A percentile compares a stretch with the other conserved stretches of the same genome.
Evolutionary conservation across 23 red algal genomes (phyloP).

Genomic region (Gracilaria domingensis): DNA sequence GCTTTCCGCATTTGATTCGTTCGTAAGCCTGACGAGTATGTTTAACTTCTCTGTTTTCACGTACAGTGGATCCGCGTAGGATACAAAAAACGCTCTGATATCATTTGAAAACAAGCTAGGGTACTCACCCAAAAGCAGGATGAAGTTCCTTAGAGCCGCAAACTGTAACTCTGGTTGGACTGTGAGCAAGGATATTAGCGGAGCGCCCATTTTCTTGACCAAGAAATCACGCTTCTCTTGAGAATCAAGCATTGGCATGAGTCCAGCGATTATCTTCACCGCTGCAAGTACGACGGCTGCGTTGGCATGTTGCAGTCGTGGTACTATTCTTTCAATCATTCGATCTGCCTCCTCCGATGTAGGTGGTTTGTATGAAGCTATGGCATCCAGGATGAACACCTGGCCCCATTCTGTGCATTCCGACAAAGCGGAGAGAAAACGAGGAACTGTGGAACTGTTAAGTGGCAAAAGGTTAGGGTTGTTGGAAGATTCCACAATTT

Average conservation of each 20-base stretch:
- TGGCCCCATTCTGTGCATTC: constrained; percentile 99
- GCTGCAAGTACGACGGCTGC: constrained; percentile 86
- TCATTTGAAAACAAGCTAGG: constrained; percentile 60
- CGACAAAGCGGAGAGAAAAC: constrained; percentile 78
- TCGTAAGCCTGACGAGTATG: constrained; percentile 73
- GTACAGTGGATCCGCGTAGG: constrained; percentile 93
- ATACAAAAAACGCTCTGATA: constrained; percentile 85
- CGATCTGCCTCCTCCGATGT: constrained; percentile 73
- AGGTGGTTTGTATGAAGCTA: constrained; percentile 80
- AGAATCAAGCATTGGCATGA: constrained; percentile 42
- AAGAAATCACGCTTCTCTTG: constrained; percentile 60
- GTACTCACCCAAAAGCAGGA: constrained; percentile 40
- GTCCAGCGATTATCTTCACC: constrained; percentile 61
- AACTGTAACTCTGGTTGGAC: constrained; percentile 80
- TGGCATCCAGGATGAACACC: constrained; percentile 88
- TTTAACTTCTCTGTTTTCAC: constrained; percentile 95
- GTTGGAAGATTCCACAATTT: constrained; percentile 69
- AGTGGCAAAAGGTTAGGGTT: constrained; percentile 52
- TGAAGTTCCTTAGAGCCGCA: constrained; percentile 87
- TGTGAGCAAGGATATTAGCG: constrained; percentile 87
- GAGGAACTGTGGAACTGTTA: constrained; percentile 34
- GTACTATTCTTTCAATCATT: constrained; percentile 89
- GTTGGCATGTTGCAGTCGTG: constrained; percentile 94
- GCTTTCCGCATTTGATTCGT: constrained; percentile 18
- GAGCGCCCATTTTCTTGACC: constrained; percentile 80